Evolutionary conservation across 1,284 basidiomycete genomes (phyloP).

Genomic region (Tausonia pullulans): DNA sequence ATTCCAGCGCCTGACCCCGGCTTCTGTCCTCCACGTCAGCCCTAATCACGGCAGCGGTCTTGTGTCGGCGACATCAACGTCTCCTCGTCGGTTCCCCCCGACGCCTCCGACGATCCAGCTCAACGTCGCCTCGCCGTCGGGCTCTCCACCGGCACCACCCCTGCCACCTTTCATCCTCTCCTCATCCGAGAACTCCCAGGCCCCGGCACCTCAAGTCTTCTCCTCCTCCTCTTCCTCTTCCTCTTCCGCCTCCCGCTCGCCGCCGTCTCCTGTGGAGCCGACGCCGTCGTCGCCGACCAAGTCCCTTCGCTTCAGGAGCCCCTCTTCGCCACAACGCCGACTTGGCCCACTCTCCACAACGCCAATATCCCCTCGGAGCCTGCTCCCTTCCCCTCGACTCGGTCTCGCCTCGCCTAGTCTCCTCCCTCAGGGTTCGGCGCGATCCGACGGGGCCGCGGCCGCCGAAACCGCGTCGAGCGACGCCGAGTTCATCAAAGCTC

Average conservation of each 20-base stretch:
- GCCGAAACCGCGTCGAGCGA: no score
- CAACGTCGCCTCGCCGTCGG: background rate
- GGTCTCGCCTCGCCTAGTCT: background rate
- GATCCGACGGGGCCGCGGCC: no score
- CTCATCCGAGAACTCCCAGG: background rate
- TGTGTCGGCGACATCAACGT: background rate
- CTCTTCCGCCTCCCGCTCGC: no score
- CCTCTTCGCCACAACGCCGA: no score
- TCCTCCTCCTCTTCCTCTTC: no score
- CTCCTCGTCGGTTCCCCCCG: background rate
- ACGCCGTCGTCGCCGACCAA: no score
- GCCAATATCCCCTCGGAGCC: background rate
- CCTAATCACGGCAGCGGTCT: background rate
- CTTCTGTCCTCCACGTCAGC: background rate
- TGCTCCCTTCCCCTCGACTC: background rate
- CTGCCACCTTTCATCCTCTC: background rate
- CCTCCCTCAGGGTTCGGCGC: no score
- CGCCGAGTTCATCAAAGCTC: background rate
- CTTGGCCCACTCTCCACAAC: background rate
- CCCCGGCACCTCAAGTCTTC: no score
- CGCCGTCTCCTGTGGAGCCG: no score
- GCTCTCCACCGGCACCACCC: background rate
- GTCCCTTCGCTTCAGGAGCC: no score
- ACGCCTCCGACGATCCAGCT: background rate
- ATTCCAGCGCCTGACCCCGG: conserved; percentile 4